A percentile compares a stretch with the other conserved stretches of the same genome.
These are phyloP conservation scores for Rhizopus sp. DNA, from an alignment of 371 early-diverging fungal genomes.

Conservation along the genomic window DNA sequence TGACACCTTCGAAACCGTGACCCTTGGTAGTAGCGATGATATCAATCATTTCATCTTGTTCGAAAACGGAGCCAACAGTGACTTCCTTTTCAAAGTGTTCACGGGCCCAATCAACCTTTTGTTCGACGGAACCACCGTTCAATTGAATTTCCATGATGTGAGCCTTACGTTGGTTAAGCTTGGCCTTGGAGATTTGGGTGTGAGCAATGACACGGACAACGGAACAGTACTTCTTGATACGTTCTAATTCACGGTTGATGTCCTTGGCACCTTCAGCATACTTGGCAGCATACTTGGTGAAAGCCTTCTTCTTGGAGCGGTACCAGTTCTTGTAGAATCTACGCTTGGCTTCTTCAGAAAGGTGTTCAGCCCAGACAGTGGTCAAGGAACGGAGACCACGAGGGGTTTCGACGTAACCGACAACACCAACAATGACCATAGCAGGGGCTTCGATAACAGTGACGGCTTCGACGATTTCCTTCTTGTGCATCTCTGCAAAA, in stretches of 20 bases:
- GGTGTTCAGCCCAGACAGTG: constrained; percentile 99
- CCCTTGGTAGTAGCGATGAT: constrained; percentile 99
- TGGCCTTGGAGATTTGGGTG: constrained; percentile 96
- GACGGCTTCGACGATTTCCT: constrained; percentile 99
- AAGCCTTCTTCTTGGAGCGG: constrained; percentile 98
- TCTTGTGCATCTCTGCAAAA: constrained; percentile 90
- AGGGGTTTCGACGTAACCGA: constrained; percentile 99
- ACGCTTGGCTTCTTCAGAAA: constrained; percentile 96
- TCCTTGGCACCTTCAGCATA: constrained; percentile 90
- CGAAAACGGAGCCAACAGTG: constrained; percentile 87
- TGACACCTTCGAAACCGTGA: constrained; percentile 99
- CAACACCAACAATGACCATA: constrained; percentile 98
- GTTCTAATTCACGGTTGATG: constrained; percentile 90
- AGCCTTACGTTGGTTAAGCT: constrained; percentile 97
- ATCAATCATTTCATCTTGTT: constrained; percentile 98
- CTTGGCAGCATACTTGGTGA: constrained; percentile 98
- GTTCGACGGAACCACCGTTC: constrained; percentile 97
- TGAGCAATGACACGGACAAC: constrained; percentile 98
- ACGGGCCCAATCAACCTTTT: constrained; percentile 98
- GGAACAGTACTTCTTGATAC: constrained; percentile 98
- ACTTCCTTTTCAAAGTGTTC: constrained; percentile 98
- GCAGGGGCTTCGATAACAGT: constrained; percentile 99
- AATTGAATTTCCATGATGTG: constrained; percentile 99
- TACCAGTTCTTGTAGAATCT: constrained; percentile 99
- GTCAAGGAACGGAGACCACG: constrained; percentile 96